Percentiles rank a stretch among this genome's conserved stretches.
phyloP scores from a whole-genome alignment of 306 rosid species.

The Trifolium subterraneum region DNA sequence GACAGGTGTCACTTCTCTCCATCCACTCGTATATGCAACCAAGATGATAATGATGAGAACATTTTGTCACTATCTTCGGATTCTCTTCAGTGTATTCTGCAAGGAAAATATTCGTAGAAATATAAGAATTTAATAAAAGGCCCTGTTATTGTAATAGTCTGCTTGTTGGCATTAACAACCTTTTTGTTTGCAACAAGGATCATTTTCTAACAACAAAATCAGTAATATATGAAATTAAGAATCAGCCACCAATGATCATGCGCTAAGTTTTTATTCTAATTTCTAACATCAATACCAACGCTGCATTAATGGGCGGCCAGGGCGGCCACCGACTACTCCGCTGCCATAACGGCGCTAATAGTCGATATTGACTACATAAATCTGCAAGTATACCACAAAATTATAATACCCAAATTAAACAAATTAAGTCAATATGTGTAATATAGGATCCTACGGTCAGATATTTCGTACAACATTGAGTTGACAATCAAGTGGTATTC shows the following conservation, averaged over 20 bases:
- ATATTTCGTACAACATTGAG: neutral
- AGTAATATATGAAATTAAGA: no score
- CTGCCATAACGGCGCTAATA: neutral
- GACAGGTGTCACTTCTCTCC: slow-evolving; percentile 99
- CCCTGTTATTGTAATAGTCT: slow-evolving; percentile 5
- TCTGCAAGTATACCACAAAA: slow-evolving; percentile 3
- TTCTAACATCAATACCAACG: no score
- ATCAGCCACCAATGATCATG: no score
- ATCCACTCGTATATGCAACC: slow-evolving; percentile 99
- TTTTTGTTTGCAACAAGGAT: slow-evolving; percentile 36
- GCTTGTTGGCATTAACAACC: slow-evolving; percentile 39
- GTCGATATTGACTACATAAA: neutral
- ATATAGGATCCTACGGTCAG: slow-evolving; percentile 6
- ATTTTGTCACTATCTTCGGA: slow-evolving; percentile 89
- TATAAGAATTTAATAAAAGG: slow-evolving; percentile 32
- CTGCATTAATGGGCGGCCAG: no score
- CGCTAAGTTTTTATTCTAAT: no score
- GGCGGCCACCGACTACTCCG: neutral
- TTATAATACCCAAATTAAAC: neutral
- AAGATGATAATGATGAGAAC: slow-evolving; percentile 96
- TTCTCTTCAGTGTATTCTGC: slow-evolving; percentile 91
- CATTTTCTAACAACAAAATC: no score
- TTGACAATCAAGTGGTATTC: neutral
- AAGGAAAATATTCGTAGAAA: slow-evolving; percentile 25
- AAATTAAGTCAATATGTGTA: slow-evolving; percentile 14